Base-by-base conservation (phyloP, 495 filamentous ascomycete genomes). In the Bacidia rubella region DNA sequence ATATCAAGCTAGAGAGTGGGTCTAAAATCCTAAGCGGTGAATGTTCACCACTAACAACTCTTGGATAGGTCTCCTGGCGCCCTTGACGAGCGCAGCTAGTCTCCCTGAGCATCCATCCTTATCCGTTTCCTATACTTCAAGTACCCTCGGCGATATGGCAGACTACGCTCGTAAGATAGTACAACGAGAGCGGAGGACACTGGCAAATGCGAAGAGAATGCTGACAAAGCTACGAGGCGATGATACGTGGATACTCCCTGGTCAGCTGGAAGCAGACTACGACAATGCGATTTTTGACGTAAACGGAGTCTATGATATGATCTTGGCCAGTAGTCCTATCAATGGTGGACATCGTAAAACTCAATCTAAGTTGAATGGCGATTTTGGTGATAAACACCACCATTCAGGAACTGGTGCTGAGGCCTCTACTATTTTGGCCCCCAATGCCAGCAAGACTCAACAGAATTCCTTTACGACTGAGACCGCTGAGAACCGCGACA, bases 31-130 rank as follows among this genome's bases (percentile, higher is more conserved):
- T 2, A 22, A 17, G 25, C 10, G 21, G 9, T 26, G 19, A 40
- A 15, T 24, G 27, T 45, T 29, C 10, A 10, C 20, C 0, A 23
- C 45, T 15, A 11, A 11, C 1, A 12, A 15, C 39, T 35, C 21
- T 23, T 51, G 24, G 52, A 2, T 61, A 95, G 90, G 86, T 49
- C 76, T 96, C 39, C 78, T 99, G 11, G 85, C 85, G 39, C 92
- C 92, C 22, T 68, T 97, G 48, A 93, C 87, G 50, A 76, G 87
- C 51, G 83, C 88, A 21, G 85, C 88, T 47, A 87, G 94, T 64
- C 75, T 99, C 27, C 80, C 86, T 2, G 74, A 68, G 35, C 92
- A 99, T 62, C 89, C 89, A 55, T 83, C 86, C 2, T 65, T 95
- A 48, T 88, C 88, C 27, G 75, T 81, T 59, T 78, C 90, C 0